These are phyloP conservation scores for grape (Vitis vinifera) DNA, from an alignment of 164 flowering plant genomes.

Conservation along the genomic window DNA sequence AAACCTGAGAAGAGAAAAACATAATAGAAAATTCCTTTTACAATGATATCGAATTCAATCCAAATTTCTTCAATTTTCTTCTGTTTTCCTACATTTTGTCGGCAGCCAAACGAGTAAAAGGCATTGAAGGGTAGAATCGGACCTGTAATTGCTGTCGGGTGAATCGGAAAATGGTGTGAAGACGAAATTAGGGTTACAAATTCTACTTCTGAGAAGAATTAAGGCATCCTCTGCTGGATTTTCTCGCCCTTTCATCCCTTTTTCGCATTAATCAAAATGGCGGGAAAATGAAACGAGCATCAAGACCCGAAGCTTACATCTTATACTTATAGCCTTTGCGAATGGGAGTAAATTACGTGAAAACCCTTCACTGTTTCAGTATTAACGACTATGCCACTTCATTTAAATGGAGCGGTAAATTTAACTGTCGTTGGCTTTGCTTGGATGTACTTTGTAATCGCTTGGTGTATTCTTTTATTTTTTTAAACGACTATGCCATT, in stretches of 20 bases:
- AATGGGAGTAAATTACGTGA: too few species aligned
- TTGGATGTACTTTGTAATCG: too few species aligned
- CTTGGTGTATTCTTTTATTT: too few species aligned
- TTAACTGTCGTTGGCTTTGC: too few species aligned
- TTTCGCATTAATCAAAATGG: neutral
- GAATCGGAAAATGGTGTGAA: constrained; percentile 46
- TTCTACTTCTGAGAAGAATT: constrained; percentile 50
- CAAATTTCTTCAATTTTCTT: neutral
- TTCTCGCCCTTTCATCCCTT: constrained; percentile 34
- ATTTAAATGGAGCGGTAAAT: too few species aligned
- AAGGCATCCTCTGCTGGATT: constrained; percentile 52
- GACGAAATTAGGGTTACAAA: constrained; percentile 57
- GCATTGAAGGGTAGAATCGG: neutral
- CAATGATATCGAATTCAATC: neutral
- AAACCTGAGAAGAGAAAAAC: neutral
- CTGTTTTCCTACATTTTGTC: neutral
- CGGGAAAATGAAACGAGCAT: constrained; percentile 3
- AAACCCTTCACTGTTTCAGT: too few species aligned
- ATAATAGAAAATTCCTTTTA: neutral
- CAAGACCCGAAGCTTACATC: neutral
- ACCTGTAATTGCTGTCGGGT: constrained; percentile 76
- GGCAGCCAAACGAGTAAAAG: neutral
- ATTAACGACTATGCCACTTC: too few species aligned
- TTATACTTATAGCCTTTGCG: too few species aligned
- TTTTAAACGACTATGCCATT: too few species aligned